Percentiles rank a stretch among this genome's conserved stretches.
These are phyloP conservation scores for Scedosporium dehoogii DNA, from an alignment of 2,329 filamentous ascomycete genomes.

Conservation along the genomic window DNA sequence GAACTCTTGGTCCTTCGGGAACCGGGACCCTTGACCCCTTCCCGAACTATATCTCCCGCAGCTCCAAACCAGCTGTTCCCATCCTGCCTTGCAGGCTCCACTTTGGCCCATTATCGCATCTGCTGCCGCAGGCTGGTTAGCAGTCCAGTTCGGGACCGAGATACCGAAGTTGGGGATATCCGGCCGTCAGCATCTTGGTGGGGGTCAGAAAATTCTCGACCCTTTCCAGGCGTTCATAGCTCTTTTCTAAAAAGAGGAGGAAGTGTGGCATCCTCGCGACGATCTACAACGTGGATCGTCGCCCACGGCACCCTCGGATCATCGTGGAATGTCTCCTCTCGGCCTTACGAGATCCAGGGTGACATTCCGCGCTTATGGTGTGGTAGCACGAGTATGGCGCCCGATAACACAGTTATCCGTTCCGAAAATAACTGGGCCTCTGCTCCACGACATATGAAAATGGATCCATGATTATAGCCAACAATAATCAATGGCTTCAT, in stretches of 20 bases:
- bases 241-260: too few species aligned
- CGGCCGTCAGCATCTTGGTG: background rate
- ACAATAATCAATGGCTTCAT: too few species aligned
- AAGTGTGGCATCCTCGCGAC: background rate
- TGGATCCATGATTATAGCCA: background rate
- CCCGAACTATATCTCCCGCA: background rate
- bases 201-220: background rate
- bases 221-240: too few species aligned
- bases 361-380: background rate
- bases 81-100: background rate
- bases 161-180: background rate
- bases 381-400: background rate
- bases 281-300: background rate
- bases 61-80: background rate
- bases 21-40: background rate
- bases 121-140: background rate
- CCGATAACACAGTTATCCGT: constrained; percentile 1
- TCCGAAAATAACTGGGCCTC: background rate
- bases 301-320: background rate
- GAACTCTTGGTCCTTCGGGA: background rate
- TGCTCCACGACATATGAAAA: background rate
- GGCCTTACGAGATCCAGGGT: background rate
- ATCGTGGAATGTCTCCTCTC: background rate
- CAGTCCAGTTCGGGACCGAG: background rate
- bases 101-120: background rate